A percentile compares a stretch with the other conserved stretches of the same genome.
phyloP scores from a whole-genome alignment of 345 rosid genomes.

The Hevea brasiliensis region DNA sequence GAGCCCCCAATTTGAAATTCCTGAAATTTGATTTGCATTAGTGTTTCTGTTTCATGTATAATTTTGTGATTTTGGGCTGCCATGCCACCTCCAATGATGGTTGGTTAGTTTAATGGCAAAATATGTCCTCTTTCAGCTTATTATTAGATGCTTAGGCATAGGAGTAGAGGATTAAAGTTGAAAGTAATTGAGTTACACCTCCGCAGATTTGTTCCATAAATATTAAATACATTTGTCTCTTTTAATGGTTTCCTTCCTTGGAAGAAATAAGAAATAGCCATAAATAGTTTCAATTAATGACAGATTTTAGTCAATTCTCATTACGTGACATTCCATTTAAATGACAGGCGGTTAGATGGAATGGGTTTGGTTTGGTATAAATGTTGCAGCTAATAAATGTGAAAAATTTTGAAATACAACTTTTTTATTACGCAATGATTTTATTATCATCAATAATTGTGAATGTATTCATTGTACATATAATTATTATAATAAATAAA shows the following conservation, averaged over 20 bases:
- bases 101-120: constrained; percentile 26
- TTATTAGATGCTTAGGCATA: constrained; percentile 17
- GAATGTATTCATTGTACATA: too few species aligned
- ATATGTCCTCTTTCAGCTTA: constrained; percentile 27
- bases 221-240: neutral
- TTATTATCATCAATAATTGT: too few species aligned
- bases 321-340: too few species aligned
- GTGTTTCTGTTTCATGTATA: constrained; percentile 29
- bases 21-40: constrained; percentile 29
- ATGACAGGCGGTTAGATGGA: too few species aligned
- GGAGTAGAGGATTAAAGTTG: constrained; percentile 19
- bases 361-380: too few species aligned
- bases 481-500: too few species aligned
- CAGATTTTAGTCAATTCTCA: too few species aligned
- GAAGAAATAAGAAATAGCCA: too few species aligned
- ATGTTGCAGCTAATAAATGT: neutral
- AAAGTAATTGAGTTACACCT: constrained; percentile 17
- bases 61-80: constrained; percentile 27
- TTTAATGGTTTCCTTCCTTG: neutral
- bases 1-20: constrained; percentile 20
- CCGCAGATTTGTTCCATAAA: neutral
- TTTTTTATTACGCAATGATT: too few species aligned
- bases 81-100: constrained; percentile 14
- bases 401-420: too few species aligned
- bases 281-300: too few species aligned